phyloP scores from a whole-genome alignment of 1,284 basidiomycete species.

The Agroathelia rolfsii region DNA sequence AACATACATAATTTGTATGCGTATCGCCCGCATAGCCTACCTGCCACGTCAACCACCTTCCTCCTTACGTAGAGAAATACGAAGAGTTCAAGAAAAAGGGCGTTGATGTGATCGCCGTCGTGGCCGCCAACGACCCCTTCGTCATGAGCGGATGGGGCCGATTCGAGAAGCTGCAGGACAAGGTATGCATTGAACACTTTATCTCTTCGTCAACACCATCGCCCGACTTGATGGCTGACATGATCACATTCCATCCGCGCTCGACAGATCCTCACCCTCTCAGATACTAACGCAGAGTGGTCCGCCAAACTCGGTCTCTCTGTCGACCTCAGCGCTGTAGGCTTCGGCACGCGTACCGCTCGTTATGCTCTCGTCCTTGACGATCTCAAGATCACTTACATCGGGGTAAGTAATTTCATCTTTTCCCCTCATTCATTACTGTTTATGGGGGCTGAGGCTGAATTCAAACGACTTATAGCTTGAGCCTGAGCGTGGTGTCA shows the following conservation, averaged over 20 bases:
- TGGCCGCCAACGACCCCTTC: constrained; percentile 71
- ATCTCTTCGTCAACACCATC: constrained; percentile 6
- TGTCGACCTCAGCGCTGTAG: constrained; percentile 43
- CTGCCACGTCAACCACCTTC: constrained; percentile 66
- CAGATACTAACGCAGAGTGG: constrained; percentile 59
- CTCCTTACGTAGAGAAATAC: constrained; percentile 55
- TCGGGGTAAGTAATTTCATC: constrained; percentile 34
- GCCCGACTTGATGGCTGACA: constrained; percentile 2
- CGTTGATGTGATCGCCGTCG: constrained; percentile 58
- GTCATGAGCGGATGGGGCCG: constrained; percentile 74
- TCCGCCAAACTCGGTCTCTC: constrained; percentile 52
- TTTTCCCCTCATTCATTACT: background rate
- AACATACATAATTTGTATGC: constrained; percentile 3
- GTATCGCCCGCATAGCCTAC: constrained; percentile 39
- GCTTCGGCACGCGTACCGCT: constrained; percentile 56
- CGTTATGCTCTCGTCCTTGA: constrained; percentile 68
- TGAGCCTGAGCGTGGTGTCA: constrained; percentile 42
- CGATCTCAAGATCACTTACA: constrained; percentile 57
- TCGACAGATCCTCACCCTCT: constrained; percentile 55
- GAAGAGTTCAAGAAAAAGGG: constrained; percentile 67
- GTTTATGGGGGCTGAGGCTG: constrained; percentile 6
- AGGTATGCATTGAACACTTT: constrained; percentile 29
- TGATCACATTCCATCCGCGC: constrained; percentile 2
- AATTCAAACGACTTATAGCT: constrained; percentile 25
- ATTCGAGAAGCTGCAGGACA: constrained; percentile 59